Conservation (phyloP, 2,329 filamentous ascomycete genomes). For the Chaetomium olivaceum region DNA sequence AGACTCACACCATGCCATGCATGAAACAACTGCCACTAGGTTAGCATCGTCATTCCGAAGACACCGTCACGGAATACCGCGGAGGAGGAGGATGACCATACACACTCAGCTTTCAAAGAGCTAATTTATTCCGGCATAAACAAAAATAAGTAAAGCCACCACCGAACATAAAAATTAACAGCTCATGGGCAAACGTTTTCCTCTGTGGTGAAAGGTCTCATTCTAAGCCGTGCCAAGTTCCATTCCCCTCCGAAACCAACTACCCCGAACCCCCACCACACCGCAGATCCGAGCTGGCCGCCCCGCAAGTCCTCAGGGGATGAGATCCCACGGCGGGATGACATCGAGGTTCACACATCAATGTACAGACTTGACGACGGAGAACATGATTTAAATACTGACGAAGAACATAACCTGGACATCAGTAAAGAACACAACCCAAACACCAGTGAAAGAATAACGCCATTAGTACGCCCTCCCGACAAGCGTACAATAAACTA, state of each 20-base stretch:
- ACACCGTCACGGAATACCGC: not conserved
- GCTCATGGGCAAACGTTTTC: not conserved
- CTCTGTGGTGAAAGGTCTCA: not conserved
- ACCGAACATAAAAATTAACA: not conserved
- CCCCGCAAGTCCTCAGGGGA: not conserved
- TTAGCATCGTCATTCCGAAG: not conserved
- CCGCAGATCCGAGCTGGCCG: not conserved
- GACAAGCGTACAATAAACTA: no score
- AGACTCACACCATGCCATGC: not conserved
- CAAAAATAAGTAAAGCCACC: not conserved
- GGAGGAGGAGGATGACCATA: not conserved
- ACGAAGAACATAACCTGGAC: no score
- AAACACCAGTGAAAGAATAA: no score
- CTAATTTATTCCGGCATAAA: no score
- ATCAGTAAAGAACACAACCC: no score
- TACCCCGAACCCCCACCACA: not conserved
- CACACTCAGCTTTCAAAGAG: not conserved
- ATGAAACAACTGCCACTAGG: not conserved
- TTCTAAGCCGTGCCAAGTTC: not conserved
- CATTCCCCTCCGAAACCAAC: not conserved
- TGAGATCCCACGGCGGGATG: no score
- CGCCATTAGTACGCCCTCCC: no score
- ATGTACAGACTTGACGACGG: no score
- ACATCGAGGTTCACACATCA: no score
- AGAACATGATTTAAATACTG: no score